These are phyloP conservation scores for Trichophyton rubrum DNA, from an alignment of 2,329 filamentous ascomycete genomes.

Conservation along the genomic window DNA sequence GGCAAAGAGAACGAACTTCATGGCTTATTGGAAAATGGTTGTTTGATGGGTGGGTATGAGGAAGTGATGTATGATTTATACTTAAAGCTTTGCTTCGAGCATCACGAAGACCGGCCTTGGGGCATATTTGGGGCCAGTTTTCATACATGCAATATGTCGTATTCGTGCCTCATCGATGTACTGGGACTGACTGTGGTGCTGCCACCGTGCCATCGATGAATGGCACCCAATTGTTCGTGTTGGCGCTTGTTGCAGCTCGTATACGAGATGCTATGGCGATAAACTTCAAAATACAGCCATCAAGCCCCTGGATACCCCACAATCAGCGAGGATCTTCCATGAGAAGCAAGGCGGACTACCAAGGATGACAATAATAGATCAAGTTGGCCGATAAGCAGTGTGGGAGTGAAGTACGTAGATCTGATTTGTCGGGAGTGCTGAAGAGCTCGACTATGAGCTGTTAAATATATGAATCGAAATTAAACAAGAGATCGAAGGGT, in stretches of 20 bases:
- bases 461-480: neutral
- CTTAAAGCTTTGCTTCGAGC: neutral
- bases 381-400: neutral
- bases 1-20: neutral
- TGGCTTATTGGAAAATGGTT: neutral
- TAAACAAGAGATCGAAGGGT: neutral
- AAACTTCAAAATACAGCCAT: neutral
- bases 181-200: neutral
- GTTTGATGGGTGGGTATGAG: neutral
- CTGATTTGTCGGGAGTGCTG: neutral
- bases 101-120: neutral
- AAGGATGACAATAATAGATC: neutral
- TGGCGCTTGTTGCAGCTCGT: neutral
- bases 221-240: neutral
- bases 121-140: neutral
- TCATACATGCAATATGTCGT: neutral
- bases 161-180: neutral
- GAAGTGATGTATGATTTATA: neutral
- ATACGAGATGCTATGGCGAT: neutral
- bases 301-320: neutral
- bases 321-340: neutral
- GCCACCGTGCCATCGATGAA: conserved; percentile 2
- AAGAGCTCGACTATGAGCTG: neutral
- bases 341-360: neutral
- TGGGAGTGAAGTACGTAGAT: neutral